Base-by-base conservation (phyloP, 2,329 filamentous ascomycete genomes). In the Pestalotiopsis sp. region DNA sequence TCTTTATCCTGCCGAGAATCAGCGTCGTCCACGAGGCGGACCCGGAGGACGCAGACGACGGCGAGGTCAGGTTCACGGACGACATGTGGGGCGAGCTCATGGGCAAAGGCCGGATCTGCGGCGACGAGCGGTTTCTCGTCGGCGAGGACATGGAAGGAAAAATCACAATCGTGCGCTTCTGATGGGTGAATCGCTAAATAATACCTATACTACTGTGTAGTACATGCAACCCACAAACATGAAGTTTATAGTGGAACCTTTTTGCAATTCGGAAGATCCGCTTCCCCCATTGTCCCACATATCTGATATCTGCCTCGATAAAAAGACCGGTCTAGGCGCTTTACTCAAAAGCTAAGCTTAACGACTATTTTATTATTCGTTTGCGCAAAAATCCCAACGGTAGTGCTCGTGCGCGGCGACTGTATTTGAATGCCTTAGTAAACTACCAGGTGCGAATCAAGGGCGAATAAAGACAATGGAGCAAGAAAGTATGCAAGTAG, bases 101-200 rank as follows among this genome's bases (percentile, higher is more conserved):
- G 61, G 82, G 76, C 1, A 86, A 83, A 72, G 88, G 87, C 1
- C 82, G 82, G 69, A 86, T 91, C 17, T 84, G 79, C 45, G 90
- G 89, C 1, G 87, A 89, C 70, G 89, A 91, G 76, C 78, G 87
- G 67, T 91, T 88, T 83, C 66, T 91, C n/a, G 77, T 91, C 12
- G 89, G 89, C 0, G 86, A 91, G 78, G 89, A 88, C 73, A 70
- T 72, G 1, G 74, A 80, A 9, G 82, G 85, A 40, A 81, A 83
- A 69, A 75, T 91, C 60, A 86, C 87, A 0, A 78, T 91, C 3
- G n/a, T 66, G 36, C 52, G 56, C 5, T 66, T 66, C 38, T 66
- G 36, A 66, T 52, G 4, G 5, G 36, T 14, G 14, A 9, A n/a
- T 5, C n/a, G 31, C 59, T n/a, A 14, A 17, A 27, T 11, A 20